Percentiles rank a stretch among this genome's conserved stretches.
Evolutionary conservation across 179 eudicot genomes (phyloP).

Genomic region (Monotropa hypopitys): DNA sequence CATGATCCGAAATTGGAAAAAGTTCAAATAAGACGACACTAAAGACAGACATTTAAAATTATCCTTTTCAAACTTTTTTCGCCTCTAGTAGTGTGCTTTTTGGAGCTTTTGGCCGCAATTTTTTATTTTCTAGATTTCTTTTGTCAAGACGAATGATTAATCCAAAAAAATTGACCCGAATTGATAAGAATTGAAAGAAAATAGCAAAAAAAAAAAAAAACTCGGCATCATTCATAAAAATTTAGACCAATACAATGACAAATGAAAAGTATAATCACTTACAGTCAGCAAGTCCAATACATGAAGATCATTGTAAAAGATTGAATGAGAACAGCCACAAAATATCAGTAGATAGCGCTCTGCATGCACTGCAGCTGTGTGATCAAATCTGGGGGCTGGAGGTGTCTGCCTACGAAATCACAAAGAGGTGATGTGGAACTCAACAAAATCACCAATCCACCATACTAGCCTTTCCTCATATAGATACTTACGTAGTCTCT

Average conservation of each 20-base stretch:
- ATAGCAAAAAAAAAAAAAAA: too few species aligned
- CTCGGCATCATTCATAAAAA: too few species aligned
- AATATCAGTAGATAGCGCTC: conserved; percentile 72
- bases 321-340: conserved; percentile 95
- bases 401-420: conserved; percentile 69
- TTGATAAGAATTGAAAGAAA: too few species aligned
- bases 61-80: too few species aligned
- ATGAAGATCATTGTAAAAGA: conserved; percentile 68
- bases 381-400: conserved; percentile 95
- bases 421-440: conserved; percentile 21
- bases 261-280: conserved; percentile 17
- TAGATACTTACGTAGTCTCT: conserved; percentile 56
- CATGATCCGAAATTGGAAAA: too few species aligned
- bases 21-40: too few species aligned
- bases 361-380: conserved; percentile 69
- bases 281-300: conserved; percentile 83
- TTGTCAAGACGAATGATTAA: too few species aligned
- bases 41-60: too few species aligned
- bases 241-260: conserved; percentile 7
- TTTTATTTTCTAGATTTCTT: too few species aligned
- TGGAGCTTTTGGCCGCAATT: too few species aligned
- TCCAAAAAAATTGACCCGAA: too few species aligned
- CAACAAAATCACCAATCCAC: conserved; percentile 7
- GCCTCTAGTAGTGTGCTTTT: too few species aligned
- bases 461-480: background rate